Conservation (phyloP, 371 early-diverging fungal genomes). For the Mucor indicus region DNA sequence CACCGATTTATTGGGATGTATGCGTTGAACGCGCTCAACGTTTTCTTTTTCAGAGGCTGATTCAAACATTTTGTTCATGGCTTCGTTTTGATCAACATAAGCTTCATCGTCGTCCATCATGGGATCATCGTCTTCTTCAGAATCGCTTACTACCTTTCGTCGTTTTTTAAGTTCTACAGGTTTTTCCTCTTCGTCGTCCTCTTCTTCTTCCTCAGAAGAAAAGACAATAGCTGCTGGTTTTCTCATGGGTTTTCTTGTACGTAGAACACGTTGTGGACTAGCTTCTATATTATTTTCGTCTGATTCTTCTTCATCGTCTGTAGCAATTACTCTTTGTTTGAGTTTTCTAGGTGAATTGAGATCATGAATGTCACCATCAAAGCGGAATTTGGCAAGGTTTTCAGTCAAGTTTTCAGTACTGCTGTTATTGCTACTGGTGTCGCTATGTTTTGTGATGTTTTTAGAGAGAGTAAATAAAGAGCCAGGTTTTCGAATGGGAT, state of each 20-base stretch:
- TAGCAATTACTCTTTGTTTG: neutral
- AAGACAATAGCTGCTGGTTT: neutral
- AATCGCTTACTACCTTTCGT: neutral
- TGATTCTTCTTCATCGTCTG: neutral
- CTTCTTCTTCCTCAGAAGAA: constrained; percentile 2
- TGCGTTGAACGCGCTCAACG: neutral
- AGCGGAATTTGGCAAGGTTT: neutral
- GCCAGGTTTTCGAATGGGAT: neutral
- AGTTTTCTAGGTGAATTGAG: neutral
- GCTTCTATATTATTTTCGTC: neutral
- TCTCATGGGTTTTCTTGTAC: constrained; percentile 1
- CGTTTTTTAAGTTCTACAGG: neutral
- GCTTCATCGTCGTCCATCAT: constrained; percentile 13
- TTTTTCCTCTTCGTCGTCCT: neutral
- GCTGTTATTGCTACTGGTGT: neutral
- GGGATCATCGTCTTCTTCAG: constrained; percentile 2
- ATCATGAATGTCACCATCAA: neutral
- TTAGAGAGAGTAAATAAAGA: too few relatives aligned
- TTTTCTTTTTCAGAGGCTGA: neutral
- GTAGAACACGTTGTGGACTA: neutral
- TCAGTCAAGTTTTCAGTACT: constrained; percentile 5
- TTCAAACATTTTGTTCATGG: constrained; percentile 1
- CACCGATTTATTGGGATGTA: constrained; percentile 2
- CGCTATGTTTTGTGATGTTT: neutral
- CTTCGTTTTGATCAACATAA: constrained; percentile 17